A percentile compares a stretch with the other conserved stretches of the same genome.
phyloP scores from a whole-genome alignment of 306 rosid species.

The Corylus heterophylla region DNA sequence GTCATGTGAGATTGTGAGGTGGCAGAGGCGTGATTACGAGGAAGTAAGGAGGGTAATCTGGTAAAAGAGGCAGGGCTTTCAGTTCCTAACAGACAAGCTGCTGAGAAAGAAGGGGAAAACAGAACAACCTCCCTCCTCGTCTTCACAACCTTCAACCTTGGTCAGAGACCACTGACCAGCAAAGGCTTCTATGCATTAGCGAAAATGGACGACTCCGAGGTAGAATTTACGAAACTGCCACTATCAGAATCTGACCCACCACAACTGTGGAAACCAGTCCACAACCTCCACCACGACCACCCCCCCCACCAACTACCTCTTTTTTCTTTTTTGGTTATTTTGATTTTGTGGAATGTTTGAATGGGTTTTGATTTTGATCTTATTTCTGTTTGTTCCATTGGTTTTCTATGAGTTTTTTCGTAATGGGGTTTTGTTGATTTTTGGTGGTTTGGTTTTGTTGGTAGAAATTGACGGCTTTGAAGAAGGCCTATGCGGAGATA shows the following conservation, averaged over 20 bases:
- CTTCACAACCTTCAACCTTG: conserved; percentile 17
- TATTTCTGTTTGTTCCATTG: neutral
- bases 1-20: conserved; percentile 29
- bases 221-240: conserved; percentile 15
- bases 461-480: conserved; percentile 80
- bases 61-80: conserved; percentile 31
- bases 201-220: conserved; percentile 62
- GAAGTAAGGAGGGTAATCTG: conserved; percentile 17
- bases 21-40: conserved; percentile 35
- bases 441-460: conserved; percentile 18
- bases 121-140: conserved; percentile 38
- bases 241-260: conserved; percentile 6
- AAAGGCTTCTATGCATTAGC: conserved; percentile 31
- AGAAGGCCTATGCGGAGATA: conserved; percentile 83
- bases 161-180: neutral
- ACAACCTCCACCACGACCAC: neutral
- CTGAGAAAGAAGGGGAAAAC: conserved; percentile 38
- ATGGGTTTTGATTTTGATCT: conserved; percentile 24
- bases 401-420: conserved; percentile 3
- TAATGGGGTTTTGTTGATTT: conserved; percentile 24
- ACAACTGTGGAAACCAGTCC: neutral
- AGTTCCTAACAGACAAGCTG: conserved; percentile 68
- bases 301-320: conserved; percentile 15
- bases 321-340: neutral
- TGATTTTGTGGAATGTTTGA: conserved; percentile 15